Base-by-base conservation (phyloP, 805 yeast species). In the Tetrapisispora taiwanensis region DNA sequence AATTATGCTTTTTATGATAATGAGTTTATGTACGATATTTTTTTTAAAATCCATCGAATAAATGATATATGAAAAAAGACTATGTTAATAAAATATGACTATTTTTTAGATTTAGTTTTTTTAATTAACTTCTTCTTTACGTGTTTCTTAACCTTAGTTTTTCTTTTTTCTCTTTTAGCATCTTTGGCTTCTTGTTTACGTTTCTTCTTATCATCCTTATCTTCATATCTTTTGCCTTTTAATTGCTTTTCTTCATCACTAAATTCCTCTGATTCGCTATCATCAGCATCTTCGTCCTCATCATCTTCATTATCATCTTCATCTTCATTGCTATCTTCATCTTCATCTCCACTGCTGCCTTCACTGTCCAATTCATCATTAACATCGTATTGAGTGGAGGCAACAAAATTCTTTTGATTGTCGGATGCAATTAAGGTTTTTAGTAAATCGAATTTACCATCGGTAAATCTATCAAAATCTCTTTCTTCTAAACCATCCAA, bases 401-500 rank as follows among this genome's bases (percentile, higher is more conserved):
- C 53, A 14, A 52, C 46, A 22, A 50, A 51, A 39, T 57, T 56
- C 43, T 52, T 54, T 44, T 56, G 58, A 38, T 61, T 59, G 45
- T 62, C 67, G 20, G 67, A 67, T n/a, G 71, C 75, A 31, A 78
- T 77, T 40, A 84, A 63, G 42, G 79, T 80, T 45, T 76, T 81
- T 49, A 92, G 69, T 2, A 90, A 80, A 50, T 81, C 87, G 33
- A 86, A 83, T 52, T 85, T 79, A 24, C 96, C 97, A 48, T 79
- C 77, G 1, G 79, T 70, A 52, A 84, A 84, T 54, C 83, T 81
- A 39, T 77, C 80, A 52, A 84, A 86, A 60, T 92, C 98, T 48
- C 95, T 73, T 57, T 92, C 98, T 59, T 92, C 85, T 60, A 89
- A 58, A 68, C 90, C 78, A 66, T 87, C 79, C 67, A 92, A 65